Conservation (phyloP, 345 rosid species). For the Psidium guajava region DNA sequence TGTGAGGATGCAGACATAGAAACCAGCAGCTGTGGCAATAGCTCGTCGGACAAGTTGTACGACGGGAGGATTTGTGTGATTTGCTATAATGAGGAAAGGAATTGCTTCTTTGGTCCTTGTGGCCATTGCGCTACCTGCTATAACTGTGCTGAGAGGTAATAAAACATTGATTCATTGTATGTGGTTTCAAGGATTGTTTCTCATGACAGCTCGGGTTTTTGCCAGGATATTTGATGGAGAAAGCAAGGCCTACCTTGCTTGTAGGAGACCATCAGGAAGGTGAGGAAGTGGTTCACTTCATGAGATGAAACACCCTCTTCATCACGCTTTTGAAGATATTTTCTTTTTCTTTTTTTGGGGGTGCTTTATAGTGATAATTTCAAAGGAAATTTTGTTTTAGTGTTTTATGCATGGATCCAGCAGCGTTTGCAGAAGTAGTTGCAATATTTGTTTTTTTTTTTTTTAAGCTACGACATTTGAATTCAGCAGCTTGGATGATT, state of each 20-base stretch:
- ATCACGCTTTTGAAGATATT: neutral
- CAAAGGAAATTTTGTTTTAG: neutral
- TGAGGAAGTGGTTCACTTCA: constrained; percentile 23
- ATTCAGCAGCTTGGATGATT: no score
- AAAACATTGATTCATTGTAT: neutral
- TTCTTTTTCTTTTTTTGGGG: no score
- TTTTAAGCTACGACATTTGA: no score
- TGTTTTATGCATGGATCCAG: no score
- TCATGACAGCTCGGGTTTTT: neutral
- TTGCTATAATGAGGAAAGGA: constrained; percentile 45
- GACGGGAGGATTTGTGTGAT: constrained; percentile 41
- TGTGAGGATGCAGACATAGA: constrained; percentile 15
- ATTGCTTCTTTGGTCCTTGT: constrained; percentile 53
- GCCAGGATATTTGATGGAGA: constrained; percentile 35
- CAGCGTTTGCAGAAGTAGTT: no score
- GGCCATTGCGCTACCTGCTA: constrained; percentile 52
- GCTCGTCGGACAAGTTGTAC: constrained; percentile 34
- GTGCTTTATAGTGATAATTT: neutral
- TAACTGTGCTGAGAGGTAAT: constrained; percentile 41
- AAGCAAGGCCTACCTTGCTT: constrained; percentile 27
- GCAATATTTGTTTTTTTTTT: no score
- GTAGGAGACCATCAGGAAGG: constrained; percentile 35
- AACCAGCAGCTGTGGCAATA: constrained; percentile 7
- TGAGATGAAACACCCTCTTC: neutral
- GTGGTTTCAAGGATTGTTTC: neutral